Evolutionary conservation across 257 asterid genomes (phyloP).

Genomic region (Fraxinus quadrangulata): DNA sequence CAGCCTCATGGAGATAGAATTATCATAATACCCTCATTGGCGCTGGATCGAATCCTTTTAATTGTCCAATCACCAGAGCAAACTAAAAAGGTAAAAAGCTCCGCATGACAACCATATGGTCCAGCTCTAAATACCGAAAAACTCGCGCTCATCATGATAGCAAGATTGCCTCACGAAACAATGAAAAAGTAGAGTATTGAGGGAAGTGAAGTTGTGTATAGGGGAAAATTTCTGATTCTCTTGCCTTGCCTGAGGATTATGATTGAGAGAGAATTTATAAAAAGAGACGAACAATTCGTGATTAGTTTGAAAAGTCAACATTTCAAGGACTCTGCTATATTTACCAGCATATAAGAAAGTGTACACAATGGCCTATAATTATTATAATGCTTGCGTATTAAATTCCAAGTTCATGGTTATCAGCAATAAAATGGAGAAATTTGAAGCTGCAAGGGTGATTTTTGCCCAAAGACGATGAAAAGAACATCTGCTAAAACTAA

Average conservation of each 20-base stretch:
- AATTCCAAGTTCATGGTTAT: background rate
- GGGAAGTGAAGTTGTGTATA: too few species aligned
- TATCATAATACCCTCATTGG: too few species aligned
- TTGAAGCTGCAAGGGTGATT: background rate
- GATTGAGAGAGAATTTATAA: background rate
- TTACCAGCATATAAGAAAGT: background rate
- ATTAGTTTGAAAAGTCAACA: background rate
- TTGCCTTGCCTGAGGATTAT: background rate
- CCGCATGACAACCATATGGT: too few species aligned
- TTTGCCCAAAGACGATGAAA: background rate
- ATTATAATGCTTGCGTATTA: background rate
- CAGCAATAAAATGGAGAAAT: background rate
- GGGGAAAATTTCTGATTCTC: background rate
- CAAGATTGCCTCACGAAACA: too few species aligned
- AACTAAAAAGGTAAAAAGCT: too few species aligned
- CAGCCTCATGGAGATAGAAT: too few species aligned
- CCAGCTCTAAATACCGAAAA: too few species aligned
- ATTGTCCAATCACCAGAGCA: too few species aligned
- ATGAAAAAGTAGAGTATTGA: too few species aligned
- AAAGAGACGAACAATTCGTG: background rate
- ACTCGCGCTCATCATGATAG: too few species aligned
- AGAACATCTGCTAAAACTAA: background rate
- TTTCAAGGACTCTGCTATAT: background rate
- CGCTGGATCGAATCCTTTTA: too few species aligned
- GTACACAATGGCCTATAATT: background rate